Base-by-base conservation (phyloP, 768 basidiomycete genomes). In the Asterophora lycoperdoides region DNA sequence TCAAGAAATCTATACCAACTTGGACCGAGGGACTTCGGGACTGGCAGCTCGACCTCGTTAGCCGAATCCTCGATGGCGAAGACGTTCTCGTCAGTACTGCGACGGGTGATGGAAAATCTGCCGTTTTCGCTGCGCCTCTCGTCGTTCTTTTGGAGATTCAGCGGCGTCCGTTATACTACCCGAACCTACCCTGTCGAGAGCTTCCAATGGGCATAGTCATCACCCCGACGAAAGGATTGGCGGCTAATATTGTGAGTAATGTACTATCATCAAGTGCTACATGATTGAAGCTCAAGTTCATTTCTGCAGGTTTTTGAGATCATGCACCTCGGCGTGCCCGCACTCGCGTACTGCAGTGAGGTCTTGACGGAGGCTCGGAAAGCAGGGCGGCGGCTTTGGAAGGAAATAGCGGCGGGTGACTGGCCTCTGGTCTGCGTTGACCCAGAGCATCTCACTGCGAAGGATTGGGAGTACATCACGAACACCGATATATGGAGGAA, bases 161-260 rank as follows among this genome's bases (percentile, higher is more conserved):
- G 4, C 42, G 42, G 7, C 35, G 48, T 4, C 49, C 52, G 0
- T n/a, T 34, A 3, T n/a, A 51, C 14, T 58, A 58, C 23, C 48
- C 51, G 6, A 49, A 53, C 13, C 45, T 61, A 20, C 56, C 57
- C 0, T 42, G 46, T 20, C 41, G 59, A 14, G 19, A 20, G 1
- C 30, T 41, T 8, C 59, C 59, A 1, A 48, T 56, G n/a, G 59
- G 54, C 14, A 41, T 62, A 7, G 54, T 62, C 5, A 47, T 62
- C 13, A 60, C 49, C 9, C 61, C 58, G 17, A 62, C 61, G 19
- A 62, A 62, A 38, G 57, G 61, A 1, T 51, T 62, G n/a, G 53
- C 58, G 3, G 10, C 53, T 1, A 58, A 60, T 44, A 58, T 58
- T 41, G 61, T 60, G 34, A 8, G 48, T 36, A n/a, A n/a, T n/a